Evolutionary conservation across 257 asterid genomes (phyloP).

Genomic region (Eustoma russellianum): DNA sequence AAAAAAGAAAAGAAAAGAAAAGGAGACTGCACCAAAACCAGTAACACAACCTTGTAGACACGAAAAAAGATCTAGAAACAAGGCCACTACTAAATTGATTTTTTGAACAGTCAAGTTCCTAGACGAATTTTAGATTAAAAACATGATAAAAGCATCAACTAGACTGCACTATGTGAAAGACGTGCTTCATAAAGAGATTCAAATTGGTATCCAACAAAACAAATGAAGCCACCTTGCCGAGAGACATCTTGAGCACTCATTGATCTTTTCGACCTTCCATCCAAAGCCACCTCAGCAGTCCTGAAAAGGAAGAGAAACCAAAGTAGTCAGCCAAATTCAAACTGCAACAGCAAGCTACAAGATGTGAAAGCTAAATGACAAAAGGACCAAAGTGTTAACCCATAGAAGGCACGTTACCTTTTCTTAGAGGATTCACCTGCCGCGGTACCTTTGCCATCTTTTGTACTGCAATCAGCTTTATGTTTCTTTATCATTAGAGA

Average conservation of each 20-base stretch:
- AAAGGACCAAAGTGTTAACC: background rate
- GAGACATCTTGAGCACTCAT: constrained; percentile 38
- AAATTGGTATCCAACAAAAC: background rate
- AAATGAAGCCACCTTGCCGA: constrained; percentile 36
- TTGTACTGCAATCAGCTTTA: constrained; percentile 42
- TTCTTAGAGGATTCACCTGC: constrained; percentile 44
- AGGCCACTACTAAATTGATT: too few relatives aligned
- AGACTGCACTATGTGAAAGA: too few relatives aligned
- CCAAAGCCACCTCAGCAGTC: constrained; percentile 62
- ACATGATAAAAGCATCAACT: too few relatives aligned
- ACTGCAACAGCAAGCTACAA: background rate
- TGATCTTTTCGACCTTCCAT: constrained; percentile 58
- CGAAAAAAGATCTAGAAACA: too few relatives aligned
- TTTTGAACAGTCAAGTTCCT: too few relatives aligned
- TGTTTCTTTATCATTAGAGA: constrained; percentile 66
- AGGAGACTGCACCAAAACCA: too few relatives aligned
- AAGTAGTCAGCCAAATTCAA: background rate
- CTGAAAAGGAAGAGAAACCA: constrained; percentile 26
- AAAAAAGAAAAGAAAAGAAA: too few relatives aligned
- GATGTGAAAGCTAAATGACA: background rate
- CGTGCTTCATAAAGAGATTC: background rate
- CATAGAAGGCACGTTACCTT: constrained; percentile 38
- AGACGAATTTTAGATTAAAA: too few relatives aligned
- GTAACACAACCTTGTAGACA: too few relatives aligned
- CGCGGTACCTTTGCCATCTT: constrained; percentile 37